Evolutionary conservation across 805 yeast genomes (phyloP).

Genomic region (Zygosaccharomyces pseudorouxii): DNA sequence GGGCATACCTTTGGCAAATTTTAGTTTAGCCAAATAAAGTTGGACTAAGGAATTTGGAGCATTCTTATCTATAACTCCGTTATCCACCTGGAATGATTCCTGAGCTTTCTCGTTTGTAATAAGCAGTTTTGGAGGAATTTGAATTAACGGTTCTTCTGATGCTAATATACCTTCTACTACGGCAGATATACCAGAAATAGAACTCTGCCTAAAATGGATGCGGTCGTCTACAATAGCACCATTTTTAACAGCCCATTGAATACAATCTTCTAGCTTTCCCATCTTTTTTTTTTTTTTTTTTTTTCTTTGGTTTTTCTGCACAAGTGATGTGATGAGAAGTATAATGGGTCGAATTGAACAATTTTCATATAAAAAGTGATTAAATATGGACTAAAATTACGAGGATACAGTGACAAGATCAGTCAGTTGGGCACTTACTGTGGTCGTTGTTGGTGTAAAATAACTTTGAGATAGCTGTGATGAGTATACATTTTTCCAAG

Average conservation of each 20-base stretch:
- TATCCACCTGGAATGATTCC: neutral
- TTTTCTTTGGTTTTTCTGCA: no score
- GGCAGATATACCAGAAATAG: slow-evolving; percentile 36
- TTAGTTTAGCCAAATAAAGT: slow-evolving; percentile 41
- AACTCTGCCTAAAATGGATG: slow-evolving; percentile 33
- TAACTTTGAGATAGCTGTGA: slow-evolving; percentile 27
- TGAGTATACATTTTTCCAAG: slow-evolving; percentile 33
- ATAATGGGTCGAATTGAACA: neutral
- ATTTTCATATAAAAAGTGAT: neutral
- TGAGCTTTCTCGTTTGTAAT: slow-evolving; percentile 38
- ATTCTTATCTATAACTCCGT: neutral
- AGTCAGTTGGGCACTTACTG: slow-evolving; percentile 16
- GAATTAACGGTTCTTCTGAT: slow-evolving; percentile 30
- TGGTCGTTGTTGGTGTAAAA: slow-evolving; percentile 36
- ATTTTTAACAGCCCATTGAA: slow-evolving; percentile 39
- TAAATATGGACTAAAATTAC: neutral
- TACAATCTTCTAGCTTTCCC: slow-evolving; percentile 16
- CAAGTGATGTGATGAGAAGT: neutral
- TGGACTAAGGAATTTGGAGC: slow-evolving; percentile 36
- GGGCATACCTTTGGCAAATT: slow-evolving; percentile 33
- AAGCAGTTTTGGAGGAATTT: slow-evolving; percentile 38
- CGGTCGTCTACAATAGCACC: slow-evolving; percentile 38
- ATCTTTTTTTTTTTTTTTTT: neutral
- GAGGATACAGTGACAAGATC: slow-evolving; percentile 1
- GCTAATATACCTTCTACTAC: slow-evolving; percentile 17